Evolutionary conservation across 2,329 filamentous ascomycete species (phyloP), one percentile per base, ranked within the genome.

Genomic region (Phialophora chinensis): DNA sequence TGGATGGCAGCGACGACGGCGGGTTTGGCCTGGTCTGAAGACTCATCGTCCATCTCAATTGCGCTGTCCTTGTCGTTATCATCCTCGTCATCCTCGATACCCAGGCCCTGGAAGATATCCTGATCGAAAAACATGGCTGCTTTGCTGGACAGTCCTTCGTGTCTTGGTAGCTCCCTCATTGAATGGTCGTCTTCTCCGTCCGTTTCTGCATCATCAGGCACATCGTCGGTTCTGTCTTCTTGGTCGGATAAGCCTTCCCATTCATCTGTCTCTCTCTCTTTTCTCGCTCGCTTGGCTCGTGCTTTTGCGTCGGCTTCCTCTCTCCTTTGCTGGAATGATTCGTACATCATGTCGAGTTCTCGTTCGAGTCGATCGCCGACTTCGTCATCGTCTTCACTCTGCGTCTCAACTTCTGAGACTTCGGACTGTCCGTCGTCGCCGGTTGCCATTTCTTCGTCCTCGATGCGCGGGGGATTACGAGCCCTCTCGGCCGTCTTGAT

Each of bases 91-190:
- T 88, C 88, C 2, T 89, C 80, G 23, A 90, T 78, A 0, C 87
- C 91, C 62, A 98, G 88, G 47, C 88, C 91, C 72, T 93, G 89
- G 83, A 99, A 99, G 49, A 99, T 90, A 72, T 97, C 93, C 76
- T 97, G 94, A 73, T 91, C 90, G 77, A 99, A 99, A 81, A 99
- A 99, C 67, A 90, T 86, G 10, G 90, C 87, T 8, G 95, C 95
- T 69, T 92, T 87, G 77, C 89, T 93, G 2, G 93, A 96, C n/a
- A 98, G 83, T 11, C 86, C 88, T 25, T 74, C 75, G 31, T 73
- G 68, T 38, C 76, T 69, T n/a, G 74, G 70, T 5, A 71, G 66
- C 12, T 68, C 35, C 38, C 57, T 62, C 65, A 27, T 62, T 4
- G 29, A 44, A 42, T 57, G 55, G 20, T 64, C 56, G 11, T 66